Evolutionary conservation across 176 grass and related monocot genomes (phyloP).

Genomic region (Cymbopogon citratus): DNA sequence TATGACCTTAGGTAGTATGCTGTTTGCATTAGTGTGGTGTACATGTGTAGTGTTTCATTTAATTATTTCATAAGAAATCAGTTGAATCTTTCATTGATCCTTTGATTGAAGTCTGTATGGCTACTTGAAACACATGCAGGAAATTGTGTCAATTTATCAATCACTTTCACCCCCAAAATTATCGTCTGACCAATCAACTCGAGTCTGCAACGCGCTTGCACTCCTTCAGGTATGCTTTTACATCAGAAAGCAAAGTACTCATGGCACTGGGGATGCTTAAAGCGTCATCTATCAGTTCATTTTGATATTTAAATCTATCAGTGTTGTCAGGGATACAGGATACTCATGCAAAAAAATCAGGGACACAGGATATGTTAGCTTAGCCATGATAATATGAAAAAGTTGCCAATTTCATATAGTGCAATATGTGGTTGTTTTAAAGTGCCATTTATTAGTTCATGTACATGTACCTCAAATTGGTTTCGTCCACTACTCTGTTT

Average conservation of each 20-base stretch:
- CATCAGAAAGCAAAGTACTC: conserved; percentile 27
- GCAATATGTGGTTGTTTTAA: background rate
- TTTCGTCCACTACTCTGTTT: background rate
- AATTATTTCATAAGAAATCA: background rate
- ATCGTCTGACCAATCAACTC: conserved; percentile 63
- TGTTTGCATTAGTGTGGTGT: background rate
- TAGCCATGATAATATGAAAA: background rate
- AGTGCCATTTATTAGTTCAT: background rate
- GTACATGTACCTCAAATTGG: background rate
- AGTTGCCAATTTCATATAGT: background rate
- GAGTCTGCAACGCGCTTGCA: conserved; percentile 90
- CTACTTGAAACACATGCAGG: conserved; percentile 46
- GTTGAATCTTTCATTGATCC: background rate
- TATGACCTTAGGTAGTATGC: background rate
- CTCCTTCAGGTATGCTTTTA: conserved; percentile 77
- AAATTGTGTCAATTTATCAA: conserved; percentile 77
- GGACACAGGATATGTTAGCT: background rate
- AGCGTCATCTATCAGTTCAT: background rate
- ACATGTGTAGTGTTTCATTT: background rate
- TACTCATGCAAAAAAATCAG: no score
- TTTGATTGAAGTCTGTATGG: conserved; percentile 12
- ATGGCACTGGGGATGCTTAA: background rate
- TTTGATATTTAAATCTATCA: background rate
- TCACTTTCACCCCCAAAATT: conserved; percentile 67
- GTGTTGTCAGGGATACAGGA: background rate